Evolutionary conservation across 306 rosid genomes (phyloP).

Genomic region (Cucurbita ficifolia): DNA sequence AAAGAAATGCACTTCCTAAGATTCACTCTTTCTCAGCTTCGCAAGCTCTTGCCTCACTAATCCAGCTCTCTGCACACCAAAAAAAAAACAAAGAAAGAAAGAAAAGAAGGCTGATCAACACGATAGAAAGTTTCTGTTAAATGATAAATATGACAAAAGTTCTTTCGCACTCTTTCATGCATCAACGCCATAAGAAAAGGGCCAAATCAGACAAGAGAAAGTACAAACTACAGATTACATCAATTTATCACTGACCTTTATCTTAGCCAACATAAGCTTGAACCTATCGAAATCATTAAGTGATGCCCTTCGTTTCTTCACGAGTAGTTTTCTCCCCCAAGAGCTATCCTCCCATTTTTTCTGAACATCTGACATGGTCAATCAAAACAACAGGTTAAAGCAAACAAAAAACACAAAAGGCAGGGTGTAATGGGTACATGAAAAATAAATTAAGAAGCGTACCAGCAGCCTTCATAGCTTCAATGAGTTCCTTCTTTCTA

Average conservation of each 20-base stretch:
- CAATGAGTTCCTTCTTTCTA: constrained; percentile 30
- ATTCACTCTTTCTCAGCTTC: constrained; percentile 46
- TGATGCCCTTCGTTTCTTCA: constrained; percentile 33
- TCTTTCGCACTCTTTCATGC: not conserved
- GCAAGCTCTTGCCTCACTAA: constrained; percentile 76
- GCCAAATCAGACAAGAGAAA: not conserved
- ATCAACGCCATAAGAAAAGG: not conserved
- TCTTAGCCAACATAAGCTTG: constrained; percentile 45
- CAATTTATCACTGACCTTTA: constrained; percentile 15
- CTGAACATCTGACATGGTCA: constrained; percentile 26
- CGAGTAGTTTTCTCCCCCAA: constrained; percentile 41
- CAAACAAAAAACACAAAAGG: not conserved
- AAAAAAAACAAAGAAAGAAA: not conserved
- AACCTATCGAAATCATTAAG: constrained; percentile 41
- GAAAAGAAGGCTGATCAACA: not conserved
- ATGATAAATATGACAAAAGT: not conserved
- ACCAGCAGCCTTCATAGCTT: constrained; percentile 38
- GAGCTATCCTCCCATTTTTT: constrained; percentile 45
- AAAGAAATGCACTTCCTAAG: constrained; percentile 14
- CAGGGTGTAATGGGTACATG: not conserved
- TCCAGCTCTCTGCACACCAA: constrained; percentile 57
- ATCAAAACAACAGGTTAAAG: not conserved
- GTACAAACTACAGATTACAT: not conserved
- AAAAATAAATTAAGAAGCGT: not conserved
- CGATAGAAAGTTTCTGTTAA: not conserved